These are phyloP conservation scores for Hypholoma sublateritium DNA, from an alignment of 768 basidiomycete species.

Conservation along the genomic window DNA sequence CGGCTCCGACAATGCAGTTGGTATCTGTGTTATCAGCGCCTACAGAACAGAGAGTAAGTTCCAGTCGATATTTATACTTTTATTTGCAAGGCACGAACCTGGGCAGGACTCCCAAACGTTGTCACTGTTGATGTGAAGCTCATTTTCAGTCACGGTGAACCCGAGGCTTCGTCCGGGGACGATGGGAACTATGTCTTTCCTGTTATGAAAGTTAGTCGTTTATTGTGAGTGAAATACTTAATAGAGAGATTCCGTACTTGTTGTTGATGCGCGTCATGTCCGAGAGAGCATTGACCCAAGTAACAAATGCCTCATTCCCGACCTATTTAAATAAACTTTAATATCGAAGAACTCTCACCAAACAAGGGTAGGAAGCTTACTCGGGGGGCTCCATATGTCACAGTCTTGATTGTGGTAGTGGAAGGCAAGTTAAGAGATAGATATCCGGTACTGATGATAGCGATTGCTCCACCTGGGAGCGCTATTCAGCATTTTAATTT, in stretches of 20 bases:
- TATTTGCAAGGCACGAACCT: conserved; percentile 17
- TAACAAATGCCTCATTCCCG: conserved; percentile 58
- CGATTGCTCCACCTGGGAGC: conserved; percentile 44
- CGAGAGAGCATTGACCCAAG: conserved; percentile 51
- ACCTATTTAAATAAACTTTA: conserved; percentile 19
- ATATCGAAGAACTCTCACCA: too few relatives aligned
- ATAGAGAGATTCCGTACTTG: conserved; percentile 23
- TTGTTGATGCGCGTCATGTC: conserved; percentile 61
- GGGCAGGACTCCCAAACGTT: conserved; percentile 27
- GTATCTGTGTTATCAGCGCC: conserved; percentile 52
- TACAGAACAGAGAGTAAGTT: conserved; percentile 1
- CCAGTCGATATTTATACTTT: neutral
- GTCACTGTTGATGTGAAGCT: conserved; percentile 49
- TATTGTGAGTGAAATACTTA: neutral
- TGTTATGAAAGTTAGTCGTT: conserved; percentile 3
- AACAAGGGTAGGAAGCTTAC: conserved; percentile 20
- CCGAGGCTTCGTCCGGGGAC: conserved; percentile 39
- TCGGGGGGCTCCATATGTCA: conserved; percentile 40
- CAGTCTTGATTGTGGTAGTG: conserved; percentile 28
- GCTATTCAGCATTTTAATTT: neutral
- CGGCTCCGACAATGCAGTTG: conserved; percentile 51
- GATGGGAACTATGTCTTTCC: conserved; percentile 38
- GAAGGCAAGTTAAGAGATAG: conserved; percentile 45
- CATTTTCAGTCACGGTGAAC: conserved; percentile 50
- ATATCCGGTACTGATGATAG: conserved; percentile 53